phyloP scores from a whole-genome alignment of 306 rosid species.

The Vigna trinervia region DNA sequence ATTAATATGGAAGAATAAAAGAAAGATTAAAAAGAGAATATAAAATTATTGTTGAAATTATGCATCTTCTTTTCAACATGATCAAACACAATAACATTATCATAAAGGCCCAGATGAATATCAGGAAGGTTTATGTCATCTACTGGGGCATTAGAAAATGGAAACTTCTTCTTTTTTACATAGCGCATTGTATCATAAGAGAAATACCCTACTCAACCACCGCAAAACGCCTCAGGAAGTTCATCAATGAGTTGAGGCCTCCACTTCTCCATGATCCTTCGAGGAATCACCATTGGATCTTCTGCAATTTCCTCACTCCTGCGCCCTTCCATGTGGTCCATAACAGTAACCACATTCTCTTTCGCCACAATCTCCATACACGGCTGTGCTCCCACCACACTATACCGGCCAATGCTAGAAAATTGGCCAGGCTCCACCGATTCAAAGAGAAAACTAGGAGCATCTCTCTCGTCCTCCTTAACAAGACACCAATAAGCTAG shows the following conservation, averaged over 20 bases:
- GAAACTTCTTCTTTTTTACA: constrained; percentile 89
- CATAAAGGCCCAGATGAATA: constrained; percentile 93
- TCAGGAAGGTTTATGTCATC: constrained; percentile 97
- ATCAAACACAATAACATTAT: constrained; percentile 89
- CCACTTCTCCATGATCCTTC: constrained; percentile 81
- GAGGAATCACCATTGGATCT: constrained; percentile 87
- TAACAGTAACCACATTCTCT: constrained; percentile 85
- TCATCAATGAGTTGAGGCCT: constrained; percentile 81
- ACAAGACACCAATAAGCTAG: too few species aligned
- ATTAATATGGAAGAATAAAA: too few species aligned
- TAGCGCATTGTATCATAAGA: constrained; percentile 97
- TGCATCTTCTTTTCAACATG: constrained; percentile 72
- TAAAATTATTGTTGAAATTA: too few species aligned
- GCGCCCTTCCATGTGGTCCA: constrained; percentile 76
- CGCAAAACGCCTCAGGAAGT: constrained; percentile 97
- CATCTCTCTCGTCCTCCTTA: too few species aligned
- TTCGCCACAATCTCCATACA: constrained; percentile 91
- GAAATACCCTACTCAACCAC: constrained; percentile 98
- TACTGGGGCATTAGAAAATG: constrained; percentile 80
- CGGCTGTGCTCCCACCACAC: constrained; percentile 94
- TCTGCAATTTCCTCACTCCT: constrained; percentile 74
- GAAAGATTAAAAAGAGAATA: too few species aligned
- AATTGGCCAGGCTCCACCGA: too few species aligned
- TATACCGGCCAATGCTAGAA: constrained; percentile 63
- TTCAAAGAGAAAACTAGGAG: too few species aligned